Base-by-base conservation (phyloP, 2,329 filamentous ascomycete genomes). In the Diaporthe humulicola region DNA sequence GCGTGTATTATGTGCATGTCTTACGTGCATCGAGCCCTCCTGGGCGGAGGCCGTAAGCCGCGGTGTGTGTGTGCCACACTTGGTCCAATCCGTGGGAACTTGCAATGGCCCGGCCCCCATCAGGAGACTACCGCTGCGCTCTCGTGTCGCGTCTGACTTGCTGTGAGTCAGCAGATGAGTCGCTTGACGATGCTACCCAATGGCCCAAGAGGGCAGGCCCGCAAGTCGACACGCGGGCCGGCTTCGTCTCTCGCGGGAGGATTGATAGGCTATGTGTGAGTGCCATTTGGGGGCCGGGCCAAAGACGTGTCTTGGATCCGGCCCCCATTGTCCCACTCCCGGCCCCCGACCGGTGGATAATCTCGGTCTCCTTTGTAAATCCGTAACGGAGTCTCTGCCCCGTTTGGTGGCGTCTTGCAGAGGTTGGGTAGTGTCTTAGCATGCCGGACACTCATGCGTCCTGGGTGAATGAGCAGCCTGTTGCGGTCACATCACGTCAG, bases 221-320 rank as follows among this genome's bases (percentile, higher is more conserved):
- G 36, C 71, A 38, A 45, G 28, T 67, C 52, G 15, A 67, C 25
- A n/a, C 14, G 30, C 69, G 73, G 69, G 70, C 73, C 73, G 52
- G 10, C 17, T 19, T 75, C 54, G 6, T 54, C 33, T 56, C 10
- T 54, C 50, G 12, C 70, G 73, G 70, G 54, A 75, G 73, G 73
- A 75, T 75, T 75, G 73, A 75, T 75, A 75, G 70, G 61, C 73
- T 73, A 64, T 66, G 73, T 73, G 42, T 71, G 56, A 60, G 64
- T 70, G 56, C n/a, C 72, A 70, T 58, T 50, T 73, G 69, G 73
- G 73, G 73, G 67, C 69, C 69, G 73, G 67, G 22, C 42, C 40
- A 54, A n/a, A n/a, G 33, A 50, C 17, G 6, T 58, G 64, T 73
- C 60, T 73, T 52, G n/a, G 15, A 52, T 72, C 45, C 57, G 70